A percentile compares a stretch with the other conserved stretches of the same genome.
phyloP scores from a whole-genome alignment of 371 early-diverging fungal species.

The Capniomyces stellatus region DNA sequence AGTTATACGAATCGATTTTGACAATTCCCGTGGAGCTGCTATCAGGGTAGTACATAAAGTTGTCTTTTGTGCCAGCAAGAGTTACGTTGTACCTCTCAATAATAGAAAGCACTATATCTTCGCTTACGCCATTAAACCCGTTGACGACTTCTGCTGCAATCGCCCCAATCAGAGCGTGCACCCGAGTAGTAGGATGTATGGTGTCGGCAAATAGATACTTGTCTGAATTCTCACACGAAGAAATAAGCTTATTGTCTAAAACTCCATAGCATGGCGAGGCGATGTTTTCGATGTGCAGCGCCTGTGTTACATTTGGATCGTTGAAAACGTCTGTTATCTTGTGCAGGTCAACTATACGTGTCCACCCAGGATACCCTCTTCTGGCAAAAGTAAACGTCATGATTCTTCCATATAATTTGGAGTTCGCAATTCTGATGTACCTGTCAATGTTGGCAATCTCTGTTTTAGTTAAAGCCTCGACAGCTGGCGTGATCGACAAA shows the following conservation, averaged over 20 bases:
- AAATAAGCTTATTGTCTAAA: background rate
- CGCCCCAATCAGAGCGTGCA: slow-evolving; percentile 2
- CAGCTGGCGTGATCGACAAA: background rate
- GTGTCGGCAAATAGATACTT: background rate
- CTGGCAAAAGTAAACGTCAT: background rate
- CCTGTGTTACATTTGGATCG: background rate
- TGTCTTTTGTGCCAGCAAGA: background rate
- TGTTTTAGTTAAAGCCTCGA: background rate
- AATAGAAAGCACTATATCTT: background rate
- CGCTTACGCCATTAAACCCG: background rate
- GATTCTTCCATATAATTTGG: background rate
- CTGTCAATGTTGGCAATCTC: background rate
- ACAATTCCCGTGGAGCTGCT: no score
- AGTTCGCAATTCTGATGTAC: background rate
- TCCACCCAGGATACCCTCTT: background rate
- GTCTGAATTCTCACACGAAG: slow-evolving; percentile 3
- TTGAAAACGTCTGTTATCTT: background rate
- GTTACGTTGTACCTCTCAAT: background rate
- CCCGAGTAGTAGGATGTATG: slow-evolving; percentile 1
- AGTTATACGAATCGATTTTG: no score
- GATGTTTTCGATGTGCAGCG: background rate
- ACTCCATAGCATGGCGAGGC: background rate
- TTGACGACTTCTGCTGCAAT: background rate
- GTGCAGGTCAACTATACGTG: background rate
- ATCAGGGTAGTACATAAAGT: background rate